Conservation (phyloP, 2,329 filamentous ascomycete species). For the Cadophora malorum region DNA sequence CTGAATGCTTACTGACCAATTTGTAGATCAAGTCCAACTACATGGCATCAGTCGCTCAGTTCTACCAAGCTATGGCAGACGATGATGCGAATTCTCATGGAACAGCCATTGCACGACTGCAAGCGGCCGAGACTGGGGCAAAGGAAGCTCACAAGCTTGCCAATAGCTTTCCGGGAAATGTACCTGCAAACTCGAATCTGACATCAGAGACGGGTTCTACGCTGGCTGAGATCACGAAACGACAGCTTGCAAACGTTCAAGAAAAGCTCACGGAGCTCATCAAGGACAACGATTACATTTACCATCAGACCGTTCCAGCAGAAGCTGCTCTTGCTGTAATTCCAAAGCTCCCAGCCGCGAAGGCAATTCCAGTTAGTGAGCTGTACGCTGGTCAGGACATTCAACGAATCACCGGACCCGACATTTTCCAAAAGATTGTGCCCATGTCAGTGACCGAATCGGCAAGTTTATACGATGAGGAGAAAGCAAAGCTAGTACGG, state of each 20-base stretch:
- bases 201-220: slow-evolving; percentile 77
- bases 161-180: slow-evolving; percentile 78
- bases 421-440: slow-evolving; percentile 96
- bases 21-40: slow-evolving; percentile 76
- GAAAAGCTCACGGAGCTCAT: slow-evolving; percentile 77
- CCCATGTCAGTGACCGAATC: slow-evolving; percentile 96
- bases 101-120: slow-evolving; percentile 80
- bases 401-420: slow-evolving; percentile 92
- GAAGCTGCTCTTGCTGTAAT: slow-evolving; percentile 84
- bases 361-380: slow-evolving; percentile 96
- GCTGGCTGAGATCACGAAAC: slow-evolving; percentile 81
- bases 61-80: slow-evolving; percentile 91
- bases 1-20: slow-evolving; percentile 28
- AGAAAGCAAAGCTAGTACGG: slow-evolving; percentile 93
- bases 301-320: slow-evolving; percentile 88
- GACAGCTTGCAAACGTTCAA: slow-evolving; percentile 80
- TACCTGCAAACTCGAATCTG: slow-evolving; percentile 83
- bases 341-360: slow-evolving; percentile 90
- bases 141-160: slow-evolving; percentile 80
- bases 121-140: slow-evolving; percentile 78
- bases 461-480: slow-evolving; percentile 95
- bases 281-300: slow-evolving; percentile 98
- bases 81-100: slow-evolving; percentile 89
- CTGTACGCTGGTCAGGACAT: slow-evolving; percentile 98
- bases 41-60: slow-evolving; percentile 86